Percentiles rank a stretch among this genome's conserved stretches.
phyloP scores from a whole-genome alignment of 257 asterid species.

The Solanum pinnatisectum region DNA sequence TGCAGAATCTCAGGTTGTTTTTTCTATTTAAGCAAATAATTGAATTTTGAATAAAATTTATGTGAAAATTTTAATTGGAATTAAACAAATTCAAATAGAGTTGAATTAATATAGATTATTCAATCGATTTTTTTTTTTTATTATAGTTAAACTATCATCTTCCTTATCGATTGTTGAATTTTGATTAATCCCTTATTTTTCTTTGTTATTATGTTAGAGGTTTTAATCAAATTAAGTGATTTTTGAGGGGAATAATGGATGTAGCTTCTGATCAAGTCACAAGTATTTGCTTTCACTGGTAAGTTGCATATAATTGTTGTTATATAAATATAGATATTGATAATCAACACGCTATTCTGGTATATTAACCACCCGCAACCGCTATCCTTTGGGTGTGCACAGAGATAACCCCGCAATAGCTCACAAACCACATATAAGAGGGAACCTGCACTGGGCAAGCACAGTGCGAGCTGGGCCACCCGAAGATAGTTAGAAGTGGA shows the following conservation, averaged over 20 bases:
- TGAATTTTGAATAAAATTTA: neutral
- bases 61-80: neutral
- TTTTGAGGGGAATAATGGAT: conserved; percentile 29
- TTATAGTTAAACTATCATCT: neutral
- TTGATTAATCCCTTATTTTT: neutral
- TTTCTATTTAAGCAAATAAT: neutral
- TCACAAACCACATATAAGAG: too few relatives aligned
- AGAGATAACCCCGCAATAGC: too few relatives aligned
- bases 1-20: neutral
- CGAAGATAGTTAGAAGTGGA: neutral
- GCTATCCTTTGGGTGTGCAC: too few relatives aligned
- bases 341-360: too few relatives aligned
- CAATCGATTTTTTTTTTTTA: neutral
- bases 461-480: too few relatives aligned
- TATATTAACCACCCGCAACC: too few relatives aligned
- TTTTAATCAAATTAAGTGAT: neutral
- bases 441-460: too few relatives aligned
- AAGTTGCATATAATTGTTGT: neutral
- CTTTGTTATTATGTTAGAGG: neutral
- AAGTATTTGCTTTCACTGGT: conserved; percentile 78
- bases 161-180: neutral
- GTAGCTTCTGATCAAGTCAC: conserved; percentile 56
- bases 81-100: neutral
- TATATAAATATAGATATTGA: too few relatives aligned
- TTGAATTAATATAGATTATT: neutral